Base-by-base conservation (phyloP, 768 basidiomycete species). In the Boletus pseudo-olivaceus region DNA sequence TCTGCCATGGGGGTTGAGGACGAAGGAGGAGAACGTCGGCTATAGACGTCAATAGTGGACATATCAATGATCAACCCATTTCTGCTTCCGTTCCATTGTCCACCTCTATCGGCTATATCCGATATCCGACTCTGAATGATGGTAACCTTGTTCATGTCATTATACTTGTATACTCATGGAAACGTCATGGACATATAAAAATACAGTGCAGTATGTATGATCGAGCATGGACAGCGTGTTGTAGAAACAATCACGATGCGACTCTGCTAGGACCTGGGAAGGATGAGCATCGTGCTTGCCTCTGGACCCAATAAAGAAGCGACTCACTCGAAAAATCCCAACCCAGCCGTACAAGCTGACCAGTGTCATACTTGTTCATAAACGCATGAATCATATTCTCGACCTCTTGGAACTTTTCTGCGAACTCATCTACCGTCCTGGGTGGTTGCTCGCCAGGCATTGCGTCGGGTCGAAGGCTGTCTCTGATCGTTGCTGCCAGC, bases 271-370 rank as follows among this genome's bases (percentile, higher is more conserved):
- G 41, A 51, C 39, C 56, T 67, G 27, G 11, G 32, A n/a, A 19
- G n/a, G 5, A n/a, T 64, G 14, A 64, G 42, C 23, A 30, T 15
- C 42, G 11, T 4, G 27, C 19, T 8, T 8, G 7, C 15, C 23
- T n/a, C 2, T 7, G 8, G 4, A 8, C 10, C 2, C 7, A n/a
- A 37, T 2, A 17, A 35, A 45, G 33, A 23, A 12, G 27, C 2
- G 20, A 54, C 63, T 49, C 17, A 72, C 68, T 62, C 17, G 58
- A 23, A 4, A 23, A 42, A 44, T 62, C 66, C 68, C 66, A 70
- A 12, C 69, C 70, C 5, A 72, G 51, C 4, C 23, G 37, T 27
- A 11, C 51, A 10, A 72, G 57, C 35, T 53, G 52, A 11, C 69
- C 69, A 15, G 43, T 49, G 12, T 62, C 49, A 20, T 63, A 59